Base-by-base conservation (phyloP, 1,139 yeast genomes). In the Kurtzmaniella quercitrusa region DNA sequence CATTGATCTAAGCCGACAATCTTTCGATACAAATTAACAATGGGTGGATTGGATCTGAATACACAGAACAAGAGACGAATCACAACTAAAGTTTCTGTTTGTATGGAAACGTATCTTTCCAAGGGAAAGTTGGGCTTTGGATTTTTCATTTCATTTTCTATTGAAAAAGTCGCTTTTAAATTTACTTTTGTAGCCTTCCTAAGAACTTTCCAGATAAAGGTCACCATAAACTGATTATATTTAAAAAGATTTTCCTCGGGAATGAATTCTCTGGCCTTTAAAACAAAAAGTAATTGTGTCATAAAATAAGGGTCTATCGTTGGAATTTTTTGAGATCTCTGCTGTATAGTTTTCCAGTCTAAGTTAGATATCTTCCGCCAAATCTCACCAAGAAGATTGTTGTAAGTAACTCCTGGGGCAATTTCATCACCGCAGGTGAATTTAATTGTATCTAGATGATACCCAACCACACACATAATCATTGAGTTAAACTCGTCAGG, bases 381-480 rank as follows among this genome's bases (percentile, higher is more conserved):
- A 9, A 26, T 9, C 11, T 18, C 34, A 4, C 8, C 5, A 28
- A 39, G 33, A 12, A 33, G 20, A 17, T 22, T 33, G 32, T 19
- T 17, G 15, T 20, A 16, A 15, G 34, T 12, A 26, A 26, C 30
- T 9, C 30, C 12, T 26, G 30, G 30, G 4, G 30, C 30, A 26
- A 26, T 26, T 26, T 26, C 30, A 26, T 26, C 30, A 26, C 30
- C 30, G 30, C 12, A 11, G 14, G n/a, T 26, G n/a, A 14, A 5
- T 26, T 26, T 26, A 11, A 26, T 9, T 11, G 30, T 26, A 6
- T 26, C n/a, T 4, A 26, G 64, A 42, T 56, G 56, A 49, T 58
- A 64, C 3, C 71, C 60, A 23, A 66, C 50, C 21, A 66, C 49
- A 42, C 64, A 59, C 15, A 65, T 48, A 18, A 68, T 54, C 18